Conservation (phyloP, 805 yeast genomes). For the Naumovozyma castellii region DNA sequence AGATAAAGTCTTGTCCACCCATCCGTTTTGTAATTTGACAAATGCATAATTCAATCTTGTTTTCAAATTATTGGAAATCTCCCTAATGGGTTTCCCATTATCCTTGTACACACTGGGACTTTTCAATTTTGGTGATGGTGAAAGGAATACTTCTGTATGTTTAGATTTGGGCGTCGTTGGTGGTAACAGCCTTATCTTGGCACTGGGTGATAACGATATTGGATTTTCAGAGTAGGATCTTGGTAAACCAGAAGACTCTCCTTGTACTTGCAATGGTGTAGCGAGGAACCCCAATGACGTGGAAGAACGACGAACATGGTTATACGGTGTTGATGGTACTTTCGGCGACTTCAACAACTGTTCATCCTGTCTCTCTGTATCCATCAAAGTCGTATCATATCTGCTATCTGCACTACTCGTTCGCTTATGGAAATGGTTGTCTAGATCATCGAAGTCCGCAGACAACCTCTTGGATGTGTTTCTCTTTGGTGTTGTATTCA, state of each 20-base stretch:
- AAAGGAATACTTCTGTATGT: slow-evolving; percentile 24
- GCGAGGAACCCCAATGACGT: slow-evolving; percentile 20
- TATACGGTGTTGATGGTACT: slow-evolving; percentile 23
- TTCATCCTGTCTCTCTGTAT: neutral
- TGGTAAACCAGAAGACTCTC: neutral
- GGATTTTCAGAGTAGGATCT: slow-evolving; percentile 2
- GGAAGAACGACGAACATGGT: slow-evolving; percentile 16
- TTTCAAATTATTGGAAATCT: slow-evolving; percentile 32
- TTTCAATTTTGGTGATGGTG: slow-evolving; percentile 27
- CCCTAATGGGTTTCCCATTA: slow-evolving; percentile 28
- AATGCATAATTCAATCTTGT: slow-evolving; percentile 35
- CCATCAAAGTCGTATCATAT: neutral
- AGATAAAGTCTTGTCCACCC: slow-evolving; percentile 25
- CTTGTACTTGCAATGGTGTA: slow-evolving; percentile 19
- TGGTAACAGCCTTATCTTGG: slow-evolving; percentile 18
- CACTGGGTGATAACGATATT: slow-evolving; percentile 10
- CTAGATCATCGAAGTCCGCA: slow-evolving; percentile 4
- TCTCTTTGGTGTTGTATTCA: slow-evolving; percentile 2
- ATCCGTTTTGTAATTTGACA: slow-evolving; percentile 31
- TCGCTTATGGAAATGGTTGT: neutral
- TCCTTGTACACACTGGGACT: slow-evolving; percentile 17
- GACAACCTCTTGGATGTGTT: slow-evolving; percentile 11
- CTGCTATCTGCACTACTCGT: neutral
- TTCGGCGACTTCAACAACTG: slow-evolving; percentile 9
- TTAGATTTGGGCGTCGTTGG: slow-evolving; percentile 29